Evolutionary conservation across 371 early-diverging fungal genomes (phyloP).

Genomic region (Mucor indicus): DNA sequence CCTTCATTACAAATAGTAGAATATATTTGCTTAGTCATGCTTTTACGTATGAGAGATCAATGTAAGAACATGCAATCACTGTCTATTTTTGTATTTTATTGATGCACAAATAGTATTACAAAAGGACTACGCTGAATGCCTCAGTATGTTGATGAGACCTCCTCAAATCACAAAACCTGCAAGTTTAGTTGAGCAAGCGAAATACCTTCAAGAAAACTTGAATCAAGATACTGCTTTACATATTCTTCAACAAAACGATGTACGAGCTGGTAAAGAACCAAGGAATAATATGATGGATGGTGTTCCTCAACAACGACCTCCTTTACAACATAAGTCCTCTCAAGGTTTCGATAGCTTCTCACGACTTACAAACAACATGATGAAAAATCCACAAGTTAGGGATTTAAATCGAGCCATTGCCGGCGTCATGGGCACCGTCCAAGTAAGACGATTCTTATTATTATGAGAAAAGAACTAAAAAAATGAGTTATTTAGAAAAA

Average conservation of each 20-base stretch:
- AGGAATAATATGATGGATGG: constrained; percentile 17
- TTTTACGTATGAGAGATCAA: constrained; percentile 73
- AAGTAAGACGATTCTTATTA: constrained; percentile 24
- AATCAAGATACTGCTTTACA: constrained; percentile 51
- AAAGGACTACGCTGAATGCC: constrained; percentile 72
- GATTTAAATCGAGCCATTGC: constrained; percentile 62
- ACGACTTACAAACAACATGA: constrained; percentile 48
- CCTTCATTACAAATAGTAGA: constrained; percentile 72
- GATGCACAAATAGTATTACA: constrained; percentile 54
- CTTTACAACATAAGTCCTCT: constrained; percentile 24
- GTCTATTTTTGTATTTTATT: not conserved
- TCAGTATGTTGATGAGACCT: constrained; percentile 77
- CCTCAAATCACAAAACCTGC: constrained; percentile 59
- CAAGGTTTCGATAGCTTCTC: constrained; percentile 22
- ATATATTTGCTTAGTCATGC: constrained; percentile 75
- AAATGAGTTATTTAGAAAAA: constrained; percentile 47
- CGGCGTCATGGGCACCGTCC: constrained; percentile 54
- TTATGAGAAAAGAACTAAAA: not conserved
- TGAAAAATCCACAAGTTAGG: constrained; percentile 60
- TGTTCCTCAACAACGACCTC: constrained; percentile 1
- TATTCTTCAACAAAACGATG: constrained; percentile 59
- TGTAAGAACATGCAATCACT: constrained; percentile 42
- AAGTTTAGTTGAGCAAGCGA: constrained; percentile 64
- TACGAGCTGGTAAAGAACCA: constrained; percentile 49
- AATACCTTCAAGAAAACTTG: constrained; percentile 52